Evolutionary conservation across 129 eudicot genomes (phyloP).

Genomic region (Helichrysum umbraculigerum): DNA sequence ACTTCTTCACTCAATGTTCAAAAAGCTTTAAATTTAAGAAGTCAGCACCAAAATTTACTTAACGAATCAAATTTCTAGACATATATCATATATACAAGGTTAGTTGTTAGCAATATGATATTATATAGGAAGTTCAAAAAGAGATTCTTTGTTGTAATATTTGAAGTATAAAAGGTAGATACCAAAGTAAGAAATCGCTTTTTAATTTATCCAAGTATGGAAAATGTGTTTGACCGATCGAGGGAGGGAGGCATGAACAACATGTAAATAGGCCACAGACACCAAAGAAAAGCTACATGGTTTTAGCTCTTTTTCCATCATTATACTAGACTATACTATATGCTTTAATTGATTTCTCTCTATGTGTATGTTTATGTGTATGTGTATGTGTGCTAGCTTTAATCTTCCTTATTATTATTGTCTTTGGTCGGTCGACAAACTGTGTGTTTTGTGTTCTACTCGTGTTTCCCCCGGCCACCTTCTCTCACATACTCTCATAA

Average conservation of each 20-base stretch:
- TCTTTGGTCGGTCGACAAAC: slow-evolving; percentile 88
- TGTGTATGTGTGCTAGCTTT: slow-evolving; percentile 27
- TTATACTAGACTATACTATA: neutral
- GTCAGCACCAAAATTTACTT: no score
- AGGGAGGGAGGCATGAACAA: slow-evolving; percentile 26
- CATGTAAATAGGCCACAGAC: slow-evolving; percentile 21
- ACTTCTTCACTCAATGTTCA: no score
- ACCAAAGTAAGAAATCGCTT: slow-evolving; percentile 21
- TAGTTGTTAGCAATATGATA: neutral
- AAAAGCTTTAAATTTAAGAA: no score
- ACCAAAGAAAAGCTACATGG: slow-evolving; percentile 36
- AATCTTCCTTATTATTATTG: slow-evolving; percentile 40
- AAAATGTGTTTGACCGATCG: slow-evolving; percentile 32
- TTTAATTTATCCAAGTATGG: slow-evolving; percentile 22
- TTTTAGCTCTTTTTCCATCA: slow-evolving; percentile 35
- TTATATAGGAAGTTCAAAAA: neutral
- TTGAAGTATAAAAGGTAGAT: slow-evolving; percentile 17
- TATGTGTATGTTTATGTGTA: no score
- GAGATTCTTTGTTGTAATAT: slow-evolving; percentile 13
- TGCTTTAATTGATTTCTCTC: slow-evolving; percentile 16
- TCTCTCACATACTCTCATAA: slow-evolving; percentile 28
- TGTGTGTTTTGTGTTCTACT: slow-evolving; percentile 57
- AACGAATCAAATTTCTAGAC: no score
- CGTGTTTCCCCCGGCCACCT: slow-evolving; percentile 40
- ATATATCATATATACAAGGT: no score